A percentile compares a stretch with the other conserved stretches of the same genome.
Evolutionary conservation across 192 early-diverging fungal genomes (phyloP).

Genomic region (Podila horticola): DNA sequence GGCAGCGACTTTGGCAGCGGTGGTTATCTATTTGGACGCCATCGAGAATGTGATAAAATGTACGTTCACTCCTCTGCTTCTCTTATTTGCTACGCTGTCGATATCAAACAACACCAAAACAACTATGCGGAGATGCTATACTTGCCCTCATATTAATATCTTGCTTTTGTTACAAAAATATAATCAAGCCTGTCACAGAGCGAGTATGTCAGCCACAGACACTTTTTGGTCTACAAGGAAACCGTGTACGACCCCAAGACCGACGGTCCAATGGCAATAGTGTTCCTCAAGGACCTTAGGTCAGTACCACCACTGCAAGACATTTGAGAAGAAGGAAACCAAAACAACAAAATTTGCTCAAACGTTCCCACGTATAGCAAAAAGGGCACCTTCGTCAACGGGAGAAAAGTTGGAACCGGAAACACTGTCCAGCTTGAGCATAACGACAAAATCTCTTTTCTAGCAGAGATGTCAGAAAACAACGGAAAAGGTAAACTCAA

Average conservation of each 20-base stretch:
- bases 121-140: not conserved
- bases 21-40: conserved; percentile 45
- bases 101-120: not conserved
- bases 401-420: conserved; percentile 57
- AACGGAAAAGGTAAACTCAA: not conserved
- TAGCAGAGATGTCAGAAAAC: conserved; percentile 37
- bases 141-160: not conserved
- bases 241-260: conserved; percentile 22
- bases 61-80: conserved; percentile 11
- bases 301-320: not conserved
- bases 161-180: not conserved
- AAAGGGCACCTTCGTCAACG: conserved; percentile 81
- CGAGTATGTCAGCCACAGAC: conserved; percentile 26
- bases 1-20: conserved; percentile 39
- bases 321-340: not conserved
- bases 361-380: conserved; percentile 50
- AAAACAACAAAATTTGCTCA: not conserved
- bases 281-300: conserved; percentile 48
- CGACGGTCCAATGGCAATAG: conserved; percentile 20
- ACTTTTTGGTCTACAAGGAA: conserved; percentile 47
- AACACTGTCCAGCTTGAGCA: conserved; percentile 62
- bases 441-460: conserved; percentile 73
- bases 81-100: not conserved
- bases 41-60: conserved; percentile 35
- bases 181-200: conserved; percentile 16